Base-by-base conservation (phyloP, 2,329 filamentous ascomycete genomes). In the Neofusicoccum parvum region DNA sequence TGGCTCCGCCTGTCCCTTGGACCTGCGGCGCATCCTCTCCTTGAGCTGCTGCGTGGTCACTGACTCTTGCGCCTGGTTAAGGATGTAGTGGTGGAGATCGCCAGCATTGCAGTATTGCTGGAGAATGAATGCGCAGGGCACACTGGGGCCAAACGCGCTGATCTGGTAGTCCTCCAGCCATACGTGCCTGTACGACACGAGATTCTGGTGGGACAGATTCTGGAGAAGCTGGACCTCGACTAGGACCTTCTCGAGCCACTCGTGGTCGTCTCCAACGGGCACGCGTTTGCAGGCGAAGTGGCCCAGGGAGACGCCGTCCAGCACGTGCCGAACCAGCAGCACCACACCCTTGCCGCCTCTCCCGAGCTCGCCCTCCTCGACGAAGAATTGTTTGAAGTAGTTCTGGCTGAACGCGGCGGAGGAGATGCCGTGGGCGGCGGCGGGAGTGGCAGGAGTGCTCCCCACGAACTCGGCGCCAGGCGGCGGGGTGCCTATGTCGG, bases 31-130 rank as follows among this genome's bases (percentile, higher is more conserved):
- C 74, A 96, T 87, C 62, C 92, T 91, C 6, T 93, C 92, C 75
- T 98, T 98, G 70, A 98, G 82, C 72, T 95, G 88, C 72, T 98
- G 91, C 65, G 92, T 92, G 7, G 92, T 92, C 0, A 81, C 73
- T 0, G 83, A 83, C 56, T 87, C 84, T 59, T 86, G 85, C 0
- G 81, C 80, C 5, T 88, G 86, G 6, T 90, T 89, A n/a, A 94
- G 82, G 15, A 99, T 88, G 74, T 96, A 96, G 68, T 90, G 88
- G 66, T 97, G 90, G 17, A 99, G 83, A 74, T 99, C 95, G 15
- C 95, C 95, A 1, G 89, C 86, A 75, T 99, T 98, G 80, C 96
- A 99, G 73, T 97, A 99, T 74, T 99, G 94, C 75, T 99, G 95
- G 7, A 99, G 84, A 65, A 99, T 99, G 75, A 97, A 99, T 4